Evolutionary conservation across 345 rosid genomes (phyloP).

Genomic region (Camelina laxa): DNA sequence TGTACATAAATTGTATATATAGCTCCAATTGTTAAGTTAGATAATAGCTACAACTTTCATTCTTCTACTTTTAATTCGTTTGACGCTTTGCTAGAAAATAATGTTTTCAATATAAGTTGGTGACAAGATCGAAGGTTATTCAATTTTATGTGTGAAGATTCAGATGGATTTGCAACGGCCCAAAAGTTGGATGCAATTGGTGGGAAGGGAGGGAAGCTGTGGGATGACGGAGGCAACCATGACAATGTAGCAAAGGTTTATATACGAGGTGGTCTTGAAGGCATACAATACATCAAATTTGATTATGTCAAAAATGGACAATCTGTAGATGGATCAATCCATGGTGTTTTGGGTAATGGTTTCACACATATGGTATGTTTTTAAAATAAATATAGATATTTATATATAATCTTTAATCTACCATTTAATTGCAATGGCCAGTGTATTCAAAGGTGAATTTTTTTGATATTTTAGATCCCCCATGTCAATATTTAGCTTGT

Average conservation of each 20-base stretch:
- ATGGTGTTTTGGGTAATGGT: background rate
- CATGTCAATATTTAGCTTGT: background rate
- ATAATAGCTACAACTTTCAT: background rate
- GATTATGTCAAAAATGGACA: background rate
- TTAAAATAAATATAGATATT: too few species aligned
- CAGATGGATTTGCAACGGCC: conserved; percentile 8
- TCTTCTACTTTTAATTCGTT: background rate
- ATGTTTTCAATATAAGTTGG: background rate
- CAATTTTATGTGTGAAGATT: background rate
- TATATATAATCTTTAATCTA: background rate
- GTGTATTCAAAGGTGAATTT: background rate
- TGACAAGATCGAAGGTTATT: background rate
- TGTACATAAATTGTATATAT: background rate
- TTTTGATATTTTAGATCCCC: background rate
- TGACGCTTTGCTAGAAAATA: background rate
- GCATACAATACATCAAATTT: conserved; percentile 15
- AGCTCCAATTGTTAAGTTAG: background rate
- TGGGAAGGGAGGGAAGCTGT: background rate
- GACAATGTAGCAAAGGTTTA: background rate
- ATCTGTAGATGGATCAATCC: background rate
- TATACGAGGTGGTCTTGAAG: conserved; percentile 10
- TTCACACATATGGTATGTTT: conserved; percentile 24
- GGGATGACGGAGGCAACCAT: conserved; percentile 11
- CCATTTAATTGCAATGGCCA: background rate
- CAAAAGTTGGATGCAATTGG: background rate